Evolutionary conservation across 768 basidiomycete species (phyloP).

Genomic region (Mycena crocata): DNA sequence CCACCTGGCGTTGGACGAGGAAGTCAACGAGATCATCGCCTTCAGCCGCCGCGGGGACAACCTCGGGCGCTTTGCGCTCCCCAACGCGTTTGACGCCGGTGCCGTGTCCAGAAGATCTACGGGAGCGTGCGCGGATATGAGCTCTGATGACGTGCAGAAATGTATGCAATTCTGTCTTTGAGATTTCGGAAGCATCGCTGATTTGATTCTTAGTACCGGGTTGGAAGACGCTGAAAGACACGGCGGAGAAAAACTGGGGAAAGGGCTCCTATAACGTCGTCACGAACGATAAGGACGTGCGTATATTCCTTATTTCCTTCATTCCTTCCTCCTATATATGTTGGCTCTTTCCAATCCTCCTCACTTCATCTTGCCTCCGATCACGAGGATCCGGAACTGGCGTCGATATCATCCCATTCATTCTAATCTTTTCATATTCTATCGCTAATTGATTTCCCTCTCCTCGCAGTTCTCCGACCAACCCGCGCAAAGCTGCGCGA

Average conservation of each 20-base stretch:
- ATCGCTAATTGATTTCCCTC: neutral
- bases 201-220: slow-evolving; percentile 3
- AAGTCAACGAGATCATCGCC: slow-evolving; percentile 1
- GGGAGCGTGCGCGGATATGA: neutral
- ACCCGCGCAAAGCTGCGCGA: neutral
- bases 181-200: neutral
- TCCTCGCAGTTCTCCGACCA: neutral
- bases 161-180: neutral
- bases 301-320: neutral
- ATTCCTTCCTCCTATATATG: too few species aligned
- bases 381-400: neutral
- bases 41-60: neutral
- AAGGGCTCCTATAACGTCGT: neutral
- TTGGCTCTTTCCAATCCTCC: too few species aligned
- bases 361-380: neutral
- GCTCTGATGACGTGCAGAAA: slow-evolving; percentile 11
- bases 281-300: neutral
- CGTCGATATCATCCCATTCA: too few species aligned
- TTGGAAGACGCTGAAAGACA: slow-evolving; percentile 18
- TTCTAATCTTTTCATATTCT: too few species aligned
- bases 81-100: neutral
- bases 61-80: slow-evolving; percentile 4
- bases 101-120: neutral
- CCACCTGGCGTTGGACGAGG: slow-evolving; percentile 7
- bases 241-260: slow-evolving; percentile 13